A percentile compares a stretch with the other conserved stretches of the same genome.
phyloP scores from a whole-genome alignment of 1,284 basidiomycete genomes.

The Sporisorium graminicola region DNA sequence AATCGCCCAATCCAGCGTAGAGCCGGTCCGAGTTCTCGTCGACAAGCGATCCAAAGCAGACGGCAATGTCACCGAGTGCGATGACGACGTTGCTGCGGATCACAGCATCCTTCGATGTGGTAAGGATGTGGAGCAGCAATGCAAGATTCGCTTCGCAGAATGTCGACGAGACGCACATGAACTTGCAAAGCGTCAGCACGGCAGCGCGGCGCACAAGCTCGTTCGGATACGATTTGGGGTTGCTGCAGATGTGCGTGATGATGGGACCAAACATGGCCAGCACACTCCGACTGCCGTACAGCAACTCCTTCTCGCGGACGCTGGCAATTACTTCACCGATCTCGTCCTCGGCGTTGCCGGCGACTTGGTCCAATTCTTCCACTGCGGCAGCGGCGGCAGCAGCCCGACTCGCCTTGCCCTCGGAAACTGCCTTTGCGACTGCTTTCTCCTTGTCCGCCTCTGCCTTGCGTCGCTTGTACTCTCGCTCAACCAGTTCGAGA shows the following conservation, averaged over 20 bases:
- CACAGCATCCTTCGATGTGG: constrained; percentile 87
- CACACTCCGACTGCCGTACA: constrained; percentile 86
- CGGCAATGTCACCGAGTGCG: constrained; percentile 94
- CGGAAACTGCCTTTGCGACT: constrained; percentile 51
- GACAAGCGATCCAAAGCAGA: constrained; percentile 94
- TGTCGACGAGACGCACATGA: constrained; percentile 92
- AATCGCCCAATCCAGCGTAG: constrained; percentile 91
- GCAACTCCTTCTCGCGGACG: constrained; percentile 87
- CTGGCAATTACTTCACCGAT: constrained; percentile 90
- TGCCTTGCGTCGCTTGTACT: constrained; percentile 96
- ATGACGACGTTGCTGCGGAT: constrained; percentile 97
- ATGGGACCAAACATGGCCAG: constrained; percentile 88
- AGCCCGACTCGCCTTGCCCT: constrained; percentile 58
- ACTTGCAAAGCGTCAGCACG: constrained; percentile 90
- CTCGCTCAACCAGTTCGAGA: constrained; percentile 94
- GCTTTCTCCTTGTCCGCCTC: constrained; percentile 76
- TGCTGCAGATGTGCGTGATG: constrained; percentile 85
- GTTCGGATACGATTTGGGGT: constrained; percentile 78
- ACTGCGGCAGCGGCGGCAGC: constrained; percentile 49
- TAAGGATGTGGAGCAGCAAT: constrained; percentile 91
- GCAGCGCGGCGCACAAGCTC: constrained; percentile 86
- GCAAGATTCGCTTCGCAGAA: constrained; percentile 93
- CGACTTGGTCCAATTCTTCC: constrained; percentile 88
- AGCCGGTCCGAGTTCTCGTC: constrained; percentile 97
- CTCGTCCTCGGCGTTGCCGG: constrained; percentile 97